Percentiles rank a stretch among this genome's conserved stretches.
These are phyloP conservation scores for Gossypium schwendimanii DNA, from an alignment of 441 rosid genomes.

Conservation along the genomic window DNA sequence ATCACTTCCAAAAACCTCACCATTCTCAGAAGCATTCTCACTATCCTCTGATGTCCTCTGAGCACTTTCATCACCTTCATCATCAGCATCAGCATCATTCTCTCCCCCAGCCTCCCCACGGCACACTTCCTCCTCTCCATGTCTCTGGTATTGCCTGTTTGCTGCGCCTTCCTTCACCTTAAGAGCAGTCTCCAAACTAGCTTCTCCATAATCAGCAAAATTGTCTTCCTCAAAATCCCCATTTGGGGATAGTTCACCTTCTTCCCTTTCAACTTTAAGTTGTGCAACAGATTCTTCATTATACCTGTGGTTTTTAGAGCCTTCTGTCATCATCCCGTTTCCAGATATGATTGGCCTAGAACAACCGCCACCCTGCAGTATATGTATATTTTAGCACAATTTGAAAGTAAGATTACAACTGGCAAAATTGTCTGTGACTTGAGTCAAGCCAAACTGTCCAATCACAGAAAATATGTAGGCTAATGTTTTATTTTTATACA, in stretches of 20 bases:
- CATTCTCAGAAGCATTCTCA: conserved; percentile 87
- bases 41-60: conserved; percentile 82
- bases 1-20: conserved; percentile 81
- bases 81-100: conserved; percentile 65
- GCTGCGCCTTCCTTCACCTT: conserved; percentile 51
- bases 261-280: conserved; percentile 84
- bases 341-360: conserved; percentile 32
- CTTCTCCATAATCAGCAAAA: conserved; percentile 68
- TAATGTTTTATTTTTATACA: neutral
- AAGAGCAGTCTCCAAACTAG: conserved; percentile 45
- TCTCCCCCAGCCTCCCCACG: conserved; percentile 57
- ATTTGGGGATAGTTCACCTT: conserved; percentile 94
- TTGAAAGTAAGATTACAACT: neutral
- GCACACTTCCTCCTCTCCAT: conserved; percentile 44
- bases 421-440: neutral
- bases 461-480: neutral
- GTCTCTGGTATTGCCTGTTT: conserved; percentile 47
- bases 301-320: conserved; percentile 41
- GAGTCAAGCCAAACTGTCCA: conserved; percentile 2
- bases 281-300: conserved; percentile 44
- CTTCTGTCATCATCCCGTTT: conserved; percentile 49
- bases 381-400: conserved; percentile 15
- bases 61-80: conserved; percentile 80
- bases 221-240: conserved; percentile 92
- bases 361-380: conserved; percentile 49